phyloP scores from a whole-genome alignment of 2,329 filamentous ascomycete species.

The Microsporum ferrugineum region DNA sequence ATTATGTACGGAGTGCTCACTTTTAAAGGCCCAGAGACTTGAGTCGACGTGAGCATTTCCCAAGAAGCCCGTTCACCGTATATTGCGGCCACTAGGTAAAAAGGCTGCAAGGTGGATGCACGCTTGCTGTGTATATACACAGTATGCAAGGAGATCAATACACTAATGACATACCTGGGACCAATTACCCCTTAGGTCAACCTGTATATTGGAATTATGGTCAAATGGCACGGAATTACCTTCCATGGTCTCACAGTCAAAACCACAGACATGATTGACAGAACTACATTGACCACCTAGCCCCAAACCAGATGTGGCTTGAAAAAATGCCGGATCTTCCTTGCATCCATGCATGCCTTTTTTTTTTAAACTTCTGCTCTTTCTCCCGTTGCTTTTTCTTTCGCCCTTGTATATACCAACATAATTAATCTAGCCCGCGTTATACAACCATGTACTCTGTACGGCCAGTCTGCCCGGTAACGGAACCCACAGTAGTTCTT shows the following conservation, averaged over 20 bases:
- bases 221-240: neutral
- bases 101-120: neutral
- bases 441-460: neutral
- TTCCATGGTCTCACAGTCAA: neutral
- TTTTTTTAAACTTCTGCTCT: neutral
- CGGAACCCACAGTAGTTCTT: neutral
- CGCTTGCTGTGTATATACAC: neutral
- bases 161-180: slow-evolving; percentile 1
- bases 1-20: neutral
- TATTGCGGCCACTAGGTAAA: neutral
- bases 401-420: neutral
- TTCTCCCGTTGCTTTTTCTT: neutral
- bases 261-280: neutral
- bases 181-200: neutral
- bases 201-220: neutral
- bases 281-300: neutral
- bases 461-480: neutral
- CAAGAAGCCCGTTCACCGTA: neutral
- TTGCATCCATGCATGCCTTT: neutral
- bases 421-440: neutral
- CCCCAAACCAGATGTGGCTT: neutral
- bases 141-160: neutral
- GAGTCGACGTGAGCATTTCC: neutral
- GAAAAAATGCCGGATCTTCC: slow-evolving; percentile 1
- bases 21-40: neutral